These are phyloP conservation scores for Cantharellus anzutake DNA, from an alignment of 768 basidiomycete species.

Conservation along the genomic window DNA sequence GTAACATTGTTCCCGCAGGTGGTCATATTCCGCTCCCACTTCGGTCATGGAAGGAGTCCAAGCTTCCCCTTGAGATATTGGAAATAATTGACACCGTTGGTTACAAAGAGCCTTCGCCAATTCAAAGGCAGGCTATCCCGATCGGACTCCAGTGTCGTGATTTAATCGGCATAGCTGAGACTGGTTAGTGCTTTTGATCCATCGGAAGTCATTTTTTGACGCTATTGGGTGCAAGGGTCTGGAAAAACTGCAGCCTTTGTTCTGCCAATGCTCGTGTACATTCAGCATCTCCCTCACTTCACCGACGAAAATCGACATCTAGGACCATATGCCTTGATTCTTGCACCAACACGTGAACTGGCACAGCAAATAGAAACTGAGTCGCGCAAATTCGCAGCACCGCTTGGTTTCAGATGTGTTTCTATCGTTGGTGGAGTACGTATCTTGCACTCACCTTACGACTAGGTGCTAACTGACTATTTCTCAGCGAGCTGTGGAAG, in stretches of 20 bases:
- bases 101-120: constrained; percentile 92
- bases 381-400: constrained; percentile 76
- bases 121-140: constrained; percentile 98
- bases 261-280: constrained; percentile 94
- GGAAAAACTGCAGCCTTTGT: constrained; percentile 98
- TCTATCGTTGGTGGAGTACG: constrained; percentile 94
- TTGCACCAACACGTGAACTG: constrained; percentile 95
- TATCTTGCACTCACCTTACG: constrained; percentile 8
- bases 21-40: constrained; percentile 87
- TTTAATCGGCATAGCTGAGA: constrained; percentile 97
- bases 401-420: constrained; percentile 83
- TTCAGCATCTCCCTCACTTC: constrained; percentile 65
- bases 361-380: constrained; percentile 95
- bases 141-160: constrained; percentile 93
- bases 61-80: constrained; percentile 58
- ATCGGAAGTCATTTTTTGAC: background rate
- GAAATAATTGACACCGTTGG: constrained; percentile 80
- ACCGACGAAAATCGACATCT: constrained; percentile 86
- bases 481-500: constrained; percentile 70
- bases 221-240: constrained; percentile 39
- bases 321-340: constrained; percentile 82
- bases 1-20: constrained; percentile 25
- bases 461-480: background rate
- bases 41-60: constrained; percentile 79
- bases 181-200: constrained; percentile 33